Evolutionary conservation across 2,329 filamentous ascomycete species (phyloP), one percentile per base, ranked within the genome.

Genomic region (Claviceps humidiphila): DNA sequence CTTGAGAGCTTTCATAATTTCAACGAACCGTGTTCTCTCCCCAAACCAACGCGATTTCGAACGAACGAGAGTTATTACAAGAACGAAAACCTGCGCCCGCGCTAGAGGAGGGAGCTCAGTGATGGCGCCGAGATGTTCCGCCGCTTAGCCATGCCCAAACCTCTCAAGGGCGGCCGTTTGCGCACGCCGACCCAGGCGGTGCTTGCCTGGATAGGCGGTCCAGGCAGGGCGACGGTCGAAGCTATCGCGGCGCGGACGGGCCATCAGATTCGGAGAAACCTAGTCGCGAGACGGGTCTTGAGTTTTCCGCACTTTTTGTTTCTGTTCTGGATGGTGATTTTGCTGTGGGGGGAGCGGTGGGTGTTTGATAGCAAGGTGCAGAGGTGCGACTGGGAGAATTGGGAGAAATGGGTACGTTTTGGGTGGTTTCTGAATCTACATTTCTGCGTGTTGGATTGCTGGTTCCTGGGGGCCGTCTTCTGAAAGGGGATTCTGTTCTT

Each of bases 381-480:
- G 52, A 75, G 72, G 50, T 98, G 93, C 67, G 71, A 78, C 51
- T 98, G 93, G 93, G 75, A 80, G 39, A 78, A 78, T 42, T 98
- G 93, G 93, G 93, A 98, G 73, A 77, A 80, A 67, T 98, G 93
- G 90, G 89, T 95, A 74, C 63, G 79, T 13, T n/a, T 11, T 34
- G 22, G 13, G 17, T 17, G 40, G 9, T 14, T 42, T 5, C 13
- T 22, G 4, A 9, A 24, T 34, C 30, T 34, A 34, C 30, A 11
- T 34, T 4, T 11, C 9, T 34, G 30, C 30, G 30, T 34, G 24
- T 22, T 26, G 26, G 26, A 26, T 26, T 8, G 26, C 26, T 8
- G 6, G 26, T 26, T 26, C 8, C 26, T 26, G 26, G 6, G 6
- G 6, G 26, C 7, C 26, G 26, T 41, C 17, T 42, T 5, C 20